Evolutionary conservation across 1,139 yeast genomes (phyloP), one percentile per base, ranked within the genome.

Genomic region (Debaryomycetaceae sp.): DNA sequence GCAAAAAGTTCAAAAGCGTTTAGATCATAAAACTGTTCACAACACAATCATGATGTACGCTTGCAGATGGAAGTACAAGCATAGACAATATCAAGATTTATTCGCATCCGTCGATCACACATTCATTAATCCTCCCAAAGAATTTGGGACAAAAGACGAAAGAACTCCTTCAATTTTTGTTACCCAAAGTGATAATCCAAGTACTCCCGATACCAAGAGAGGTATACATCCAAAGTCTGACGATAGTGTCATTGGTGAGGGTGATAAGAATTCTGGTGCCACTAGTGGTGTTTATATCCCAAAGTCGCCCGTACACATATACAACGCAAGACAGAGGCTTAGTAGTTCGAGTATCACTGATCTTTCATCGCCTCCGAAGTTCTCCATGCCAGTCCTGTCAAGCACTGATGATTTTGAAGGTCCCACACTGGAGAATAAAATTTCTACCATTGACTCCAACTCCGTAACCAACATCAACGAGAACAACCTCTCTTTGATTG

Each of bases 31-130:
- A 61, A 68, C 80, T 50, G 76, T 78, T 6, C 72, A 66, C 56
- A 85, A 81, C 42, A 74, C 81, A 0, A 69, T 84, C 44, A 75
- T 78, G 36, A 82, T 84, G 60, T 79, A 80, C 48, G 76, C 78
- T 1, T 70, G 78, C 27, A 72, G 89, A 38, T 78, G 87, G 81
- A 79, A 76, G 49, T 83, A 73, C 54, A 59, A 64, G 37, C 57
- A 64, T 44, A 60, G 66, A 43, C 57, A 55, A 41, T 55, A 47
- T 30, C 45, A 56, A 22, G 75, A 44, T 27, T 33, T 47, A 7
- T 33, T 37, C n/a, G 38, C 40, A 37, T 20, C 23, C 22, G 33
- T 23, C 17, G 14, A 35, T 37, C 6, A 37, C 30, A 35, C 5
- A 39, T 38, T 20, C 31, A 27, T 8, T 11, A 27, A 27, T 11